Evolutionary conservation across 2,329 filamentous ascomycete genomes (phyloP), one percentile per base, ranked within the genome.

Genomic region (Fusarium mangiferae): DNA sequence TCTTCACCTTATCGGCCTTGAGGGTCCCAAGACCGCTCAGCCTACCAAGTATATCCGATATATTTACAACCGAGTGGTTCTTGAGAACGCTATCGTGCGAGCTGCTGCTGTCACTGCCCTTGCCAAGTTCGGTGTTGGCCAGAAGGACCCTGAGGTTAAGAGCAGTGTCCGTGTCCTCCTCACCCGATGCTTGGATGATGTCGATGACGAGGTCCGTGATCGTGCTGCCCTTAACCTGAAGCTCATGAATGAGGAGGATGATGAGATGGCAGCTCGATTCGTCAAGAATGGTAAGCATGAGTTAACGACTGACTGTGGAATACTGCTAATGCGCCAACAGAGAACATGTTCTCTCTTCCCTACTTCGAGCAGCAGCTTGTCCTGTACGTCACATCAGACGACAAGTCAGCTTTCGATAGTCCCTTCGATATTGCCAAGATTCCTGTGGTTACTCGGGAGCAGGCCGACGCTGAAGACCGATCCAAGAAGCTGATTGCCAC

Each of bases 1-100:
- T 77, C 86, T 99, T 62, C 96, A 99, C 83, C 90, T 99, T 26
- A 92, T 99, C 48, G 96, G 96, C 78, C 89, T 96, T 35, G 96
- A 99, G 85, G 96, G 96, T 1, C 96, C 96, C 73, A 97, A 96
- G 86, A 98, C 96, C 7, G 92, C 94, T 22, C 94, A 98, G 78
- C 96, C 96, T 1, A 98, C 96, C 64, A 98, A 99, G 88, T 99
- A 98, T 83, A 98, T 99, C 78, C 94, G 96, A 66, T 99, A 98
- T 84, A 99, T 99, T 81, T 99, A 99, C 87, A 99, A 99, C 86
- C 91, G 96, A 68, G 96, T 99, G 28, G 96, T 99, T 22, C 86
- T 99, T 59, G 96, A 99, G 84, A 99, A 99, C 81, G 95, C 96
- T 45, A 95, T 98, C 72, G 95, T 99, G 26, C 90, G 96, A 77